A percentile compares a stretch with the other conserved stretches of the same genome.
These are phyloP conservation scores for Diplosphaera chodatii DNA, from an alignment of 139 green algal species.

Conservation along the genomic window DNA sequence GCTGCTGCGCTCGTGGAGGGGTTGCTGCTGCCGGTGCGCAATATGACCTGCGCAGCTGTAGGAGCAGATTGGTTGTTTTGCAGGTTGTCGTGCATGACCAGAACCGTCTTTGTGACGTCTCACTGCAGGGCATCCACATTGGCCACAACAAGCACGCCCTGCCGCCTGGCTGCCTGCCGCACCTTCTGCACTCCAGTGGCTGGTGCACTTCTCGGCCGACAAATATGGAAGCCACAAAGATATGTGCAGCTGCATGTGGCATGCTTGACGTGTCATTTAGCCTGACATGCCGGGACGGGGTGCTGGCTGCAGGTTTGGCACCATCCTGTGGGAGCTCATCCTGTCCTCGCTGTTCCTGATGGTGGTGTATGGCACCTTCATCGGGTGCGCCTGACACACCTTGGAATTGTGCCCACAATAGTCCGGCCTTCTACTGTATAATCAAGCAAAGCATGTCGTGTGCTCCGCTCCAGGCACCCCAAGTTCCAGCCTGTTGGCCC, in stretches of 20 bases:
- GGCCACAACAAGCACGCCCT: not conserved
- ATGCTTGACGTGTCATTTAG: too few relatives aligned
- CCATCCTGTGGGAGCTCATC: not conserved
- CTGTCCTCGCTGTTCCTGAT: not conserved
- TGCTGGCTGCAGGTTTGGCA: not conserved
- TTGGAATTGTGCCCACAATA: too few relatives aligned
- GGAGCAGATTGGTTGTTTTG: too few relatives aligned
- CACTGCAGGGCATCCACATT: not conserved
- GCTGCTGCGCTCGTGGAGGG: not conserved
- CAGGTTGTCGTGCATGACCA: too few relatives aligned
- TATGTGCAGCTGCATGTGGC: too few relatives aligned
- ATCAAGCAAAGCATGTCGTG: too few relatives aligned
- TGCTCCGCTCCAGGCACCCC: not conserved
- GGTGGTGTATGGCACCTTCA: not conserved
- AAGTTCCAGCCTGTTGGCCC: not conserved
- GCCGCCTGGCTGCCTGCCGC: not conserved
- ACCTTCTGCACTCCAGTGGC: not conserved
- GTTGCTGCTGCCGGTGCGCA: not conserved
- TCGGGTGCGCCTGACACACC: not conserved
- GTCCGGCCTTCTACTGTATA: too few relatives aligned
- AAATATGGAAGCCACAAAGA: too few relatives aligned
- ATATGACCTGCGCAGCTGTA: too few relatives aligned
- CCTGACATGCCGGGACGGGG: too few relatives aligned
- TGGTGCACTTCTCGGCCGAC: too few relatives aligned
- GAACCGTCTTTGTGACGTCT: too few relatives aligned